Evolutionary conservation across 1,139 yeast species (phyloP).

Genomic region (Hemisphaericaspora subhashii): DNA sequence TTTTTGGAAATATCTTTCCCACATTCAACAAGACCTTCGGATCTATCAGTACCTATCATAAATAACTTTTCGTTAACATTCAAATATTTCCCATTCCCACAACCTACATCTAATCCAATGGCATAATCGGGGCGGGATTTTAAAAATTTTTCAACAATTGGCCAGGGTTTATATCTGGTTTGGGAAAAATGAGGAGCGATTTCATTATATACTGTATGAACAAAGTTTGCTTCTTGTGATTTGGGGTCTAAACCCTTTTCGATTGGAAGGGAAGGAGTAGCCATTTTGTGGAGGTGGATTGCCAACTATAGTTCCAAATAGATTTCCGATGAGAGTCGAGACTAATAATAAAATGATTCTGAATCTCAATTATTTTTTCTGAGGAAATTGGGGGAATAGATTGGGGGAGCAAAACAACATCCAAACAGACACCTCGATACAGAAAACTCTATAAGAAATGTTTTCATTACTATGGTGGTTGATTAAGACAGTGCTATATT

Average conservation of each 20-base stretch:
- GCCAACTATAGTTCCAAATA: too few relatives aligned
- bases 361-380: too few relatives aligned
- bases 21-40: slow-evolving; percentile 73
- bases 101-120: slow-evolving; percentile 75
- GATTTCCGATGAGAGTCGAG: too few relatives aligned
- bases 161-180: slow-evolving; percentile 97
- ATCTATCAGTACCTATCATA: slow-evolving; percentile 81
- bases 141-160: slow-evolving; percentile 78
- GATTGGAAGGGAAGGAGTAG: slow-evolving; percentile 32
- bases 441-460: too few relatives aligned
- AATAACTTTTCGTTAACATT: slow-evolving; percentile 65
- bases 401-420: too few relatives aligned
- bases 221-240: slow-evolving; percentile 70
- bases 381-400: too few relatives aligned
- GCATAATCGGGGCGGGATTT: slow-evolving; percentile 31
- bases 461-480: too few relatives aligned
- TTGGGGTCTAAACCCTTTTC: slow-evolving; percentile 42
- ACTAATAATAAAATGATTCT: too few relatives aligned
- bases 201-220: slow-evolving; percentile 86
- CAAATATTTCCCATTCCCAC: slow-evolving; percentile 94
- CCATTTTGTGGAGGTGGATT: too few relatives aligned
- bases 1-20: slow-evolving; percentile 52
- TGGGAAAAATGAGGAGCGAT: slow-evolving; percentile 92
- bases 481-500: too few relatives aligned
- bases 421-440: too few relatives aligned